A percentile compares a stretch with the other conserved stretches of the same genome.
Conservation (phyloP, 768 basidiomycete species). For the Sarcomyxa edulis region DNA sequence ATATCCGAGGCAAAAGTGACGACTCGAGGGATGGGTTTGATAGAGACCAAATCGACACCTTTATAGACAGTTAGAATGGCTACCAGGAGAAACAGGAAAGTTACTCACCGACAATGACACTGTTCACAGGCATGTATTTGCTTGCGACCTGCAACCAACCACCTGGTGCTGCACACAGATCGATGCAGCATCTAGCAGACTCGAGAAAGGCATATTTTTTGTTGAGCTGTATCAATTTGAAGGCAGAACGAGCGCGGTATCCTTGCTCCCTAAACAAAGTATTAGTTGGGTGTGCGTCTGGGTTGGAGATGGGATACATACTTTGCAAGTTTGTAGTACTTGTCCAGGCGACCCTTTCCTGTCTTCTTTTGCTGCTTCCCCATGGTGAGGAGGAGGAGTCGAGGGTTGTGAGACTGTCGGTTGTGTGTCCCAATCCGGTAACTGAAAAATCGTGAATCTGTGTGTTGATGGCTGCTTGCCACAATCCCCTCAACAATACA, state of each 20-base stretch:
- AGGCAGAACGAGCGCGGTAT: slow-evolving; percentile 97
- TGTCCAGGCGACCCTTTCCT: slow-evolving; percentile 92
- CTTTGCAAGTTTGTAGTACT: slow-evolving; percentile 97
- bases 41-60: slow-evolving; percentile 96
- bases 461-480: too few species aligned
- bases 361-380: slow-evolving; percentile 90
- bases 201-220: slow-evolving; percentile 95
- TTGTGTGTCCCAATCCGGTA: too few species aligned
- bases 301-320: slow-evolving; percentile 21
- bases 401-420: too few species aligned
- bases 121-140: slow-evolving; percentile 94
- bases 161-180: slow-evolving; percentile 97
- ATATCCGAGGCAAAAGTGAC: slow-evolving; percentile 93
- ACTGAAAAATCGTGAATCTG: too few species aligned
- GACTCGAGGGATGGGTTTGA: slow-evolving; percentile 91
- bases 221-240: slow-evolving; percentile 98
- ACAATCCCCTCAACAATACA: too few species aligned
- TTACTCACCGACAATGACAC: slow-evolving; percentile 82
- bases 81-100: slow-evolving; percentile 1
- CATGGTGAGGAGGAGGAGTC: too few species aligned
- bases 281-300: slow-evolving; percentile 8
- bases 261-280: slow-evolving; percentile 80
- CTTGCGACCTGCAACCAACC: slow-evolving; percentile 99
- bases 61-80: slow-evolving; percentile 11
- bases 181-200: slow-evolving; percentile 86